Base-by-base conservation (phyloP, 192 early-diverging fungal species). In the Dissophora globulifera region DNA sequence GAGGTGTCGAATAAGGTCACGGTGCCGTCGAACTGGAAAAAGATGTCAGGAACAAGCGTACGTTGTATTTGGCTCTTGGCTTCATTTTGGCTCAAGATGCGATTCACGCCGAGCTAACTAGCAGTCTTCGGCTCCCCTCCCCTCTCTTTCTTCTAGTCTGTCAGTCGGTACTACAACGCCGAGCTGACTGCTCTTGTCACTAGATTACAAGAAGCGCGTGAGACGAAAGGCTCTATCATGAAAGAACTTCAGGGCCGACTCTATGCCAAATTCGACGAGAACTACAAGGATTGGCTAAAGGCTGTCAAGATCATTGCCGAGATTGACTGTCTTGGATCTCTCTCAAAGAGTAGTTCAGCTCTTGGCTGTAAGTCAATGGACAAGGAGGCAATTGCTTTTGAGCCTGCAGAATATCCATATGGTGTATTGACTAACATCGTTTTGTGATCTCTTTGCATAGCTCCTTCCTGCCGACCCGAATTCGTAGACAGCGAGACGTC, bases 111-210 rank as follows among this genome's bases (percentile, higher is more conserved):
- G n/a, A n/a, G n/a, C n/a, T n/a, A n/a, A n/a, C n/a, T n/a, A n/a
- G n/a, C n/a, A n/a, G n/a, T n/a, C n/a, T n/a, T n/a, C n/a, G n/a
- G n/a, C n/a, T n/a, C n/a, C n/a, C n/a, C n/a, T n/a, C n/a, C n/a
- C n/a, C 26, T 22, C 13, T 6, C 23, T n/a, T 48, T 23, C 43
- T 40, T 29, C 55, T 61, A 90, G 85, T 66, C 87, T 17, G 88
- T 95, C 1, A 87, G 83, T 61, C 87, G 98, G 22, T 99, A 96
- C 83, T 97, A 92, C 85, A 94, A 87, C 51, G 78, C 88, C 0
- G 82, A 81, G 16, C 69, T 94, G 32, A 85, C 85, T 22, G 59
- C 68, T 25, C 80, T 94, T 49, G 87, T 95, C 13, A 87, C 86
- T 35, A 67, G 89, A 48, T 88, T 91, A 46, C 85, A 93, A 15